These are phyloP conservation scores for Ustilago lituana DNA, from an alignment of 1,284 basidiomycete genomes.

Conservation along the genomic window DNA sequence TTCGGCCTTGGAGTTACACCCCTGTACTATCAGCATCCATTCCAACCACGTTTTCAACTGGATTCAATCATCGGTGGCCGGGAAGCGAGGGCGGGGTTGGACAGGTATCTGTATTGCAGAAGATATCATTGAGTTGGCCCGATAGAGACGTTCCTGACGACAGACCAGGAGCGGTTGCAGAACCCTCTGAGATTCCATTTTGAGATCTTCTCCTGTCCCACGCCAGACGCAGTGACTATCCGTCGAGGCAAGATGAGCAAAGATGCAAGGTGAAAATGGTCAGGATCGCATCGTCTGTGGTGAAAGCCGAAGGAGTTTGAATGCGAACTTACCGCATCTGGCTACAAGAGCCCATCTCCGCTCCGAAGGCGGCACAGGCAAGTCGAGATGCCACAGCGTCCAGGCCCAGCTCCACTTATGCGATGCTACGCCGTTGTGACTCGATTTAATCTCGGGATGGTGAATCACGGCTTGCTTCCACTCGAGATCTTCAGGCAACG, in stretches of 20 bases:
- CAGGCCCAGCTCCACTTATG: constrained; percentile 47
- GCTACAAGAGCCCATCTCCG: constrained; percentile 29
- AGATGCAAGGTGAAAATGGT: too few relatives aligned
- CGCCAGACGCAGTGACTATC: constrained; percentile 39
- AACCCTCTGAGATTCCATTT: constrained; percentile 54
- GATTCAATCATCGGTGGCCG: too few relatives aligned
- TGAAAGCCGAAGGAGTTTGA: too few relatives aligned
- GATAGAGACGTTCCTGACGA: constrained; percentile 36
- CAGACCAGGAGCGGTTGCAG: constrained; percentile 48
- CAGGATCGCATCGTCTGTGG: too few relatives aligned
- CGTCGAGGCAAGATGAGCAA: too few relatives aligned
- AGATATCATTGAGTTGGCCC: not conserved
- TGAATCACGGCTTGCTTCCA: constrained; percentile 28
- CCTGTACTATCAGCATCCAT: constrained; percentile 1
- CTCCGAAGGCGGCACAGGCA: not conserved
- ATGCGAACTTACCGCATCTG: constrained; percentile 42
- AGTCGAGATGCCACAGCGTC: constrained; percentile 37
- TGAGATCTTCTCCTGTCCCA: constrained; percentile 42
- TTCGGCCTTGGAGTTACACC: too few relatives aligned
- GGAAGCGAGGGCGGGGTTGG: too few relatives aligned
- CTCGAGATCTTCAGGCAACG: constrained; percentile 12
- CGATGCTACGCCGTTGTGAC: not conserved
- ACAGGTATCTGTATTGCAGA: not conserved
- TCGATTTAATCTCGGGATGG: not conserved
- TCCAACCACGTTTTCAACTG: too few relatives aligned